Percentiles rank a stretch among this genome's conserved stretches.
Conservation (phyloP, 768 basidiomycete species). For the Naganishia friedmannii region DNA sequence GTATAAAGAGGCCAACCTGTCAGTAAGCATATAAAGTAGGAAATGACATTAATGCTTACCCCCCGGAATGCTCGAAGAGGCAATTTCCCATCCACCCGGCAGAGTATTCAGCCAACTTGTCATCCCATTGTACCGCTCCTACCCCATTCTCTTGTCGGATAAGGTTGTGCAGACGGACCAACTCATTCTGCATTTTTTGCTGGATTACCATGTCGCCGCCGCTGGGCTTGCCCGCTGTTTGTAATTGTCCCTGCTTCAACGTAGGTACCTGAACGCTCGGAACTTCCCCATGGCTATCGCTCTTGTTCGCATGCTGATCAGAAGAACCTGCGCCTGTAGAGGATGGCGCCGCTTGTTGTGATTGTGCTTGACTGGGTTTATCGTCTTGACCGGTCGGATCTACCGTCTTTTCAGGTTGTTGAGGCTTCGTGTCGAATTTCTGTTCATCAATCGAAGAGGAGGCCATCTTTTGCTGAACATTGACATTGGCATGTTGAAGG, state of each 20-base stretch:
- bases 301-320: neutral
- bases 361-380: neutral
- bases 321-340: neutral
- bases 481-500: neutral
- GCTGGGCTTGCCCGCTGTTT: neutral
- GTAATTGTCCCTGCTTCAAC: neutral
- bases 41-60: neutral
- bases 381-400: neutral
- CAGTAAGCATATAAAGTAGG: neutral
- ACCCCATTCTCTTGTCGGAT: neutral
- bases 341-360: neutral
- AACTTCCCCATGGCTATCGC: neutral
- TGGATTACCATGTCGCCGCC: neutral
- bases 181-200: neutral
- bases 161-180: neutral
- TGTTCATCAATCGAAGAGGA: neutral
- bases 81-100: conserved; percentile 9
- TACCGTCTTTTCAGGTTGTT: neutral
- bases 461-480: no score
- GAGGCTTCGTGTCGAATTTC: neutral
- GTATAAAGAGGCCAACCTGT: neutral
- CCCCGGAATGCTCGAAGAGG: neutral
- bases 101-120: conserved; percentile 1
- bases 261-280: neutral
- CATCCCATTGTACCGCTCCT: neutral